These are phyloP conservation scores for Batkoa obscura DNA, from an alignment of 371 early-diverging fungal genomes.

Conservation along the genomic window DNA sequence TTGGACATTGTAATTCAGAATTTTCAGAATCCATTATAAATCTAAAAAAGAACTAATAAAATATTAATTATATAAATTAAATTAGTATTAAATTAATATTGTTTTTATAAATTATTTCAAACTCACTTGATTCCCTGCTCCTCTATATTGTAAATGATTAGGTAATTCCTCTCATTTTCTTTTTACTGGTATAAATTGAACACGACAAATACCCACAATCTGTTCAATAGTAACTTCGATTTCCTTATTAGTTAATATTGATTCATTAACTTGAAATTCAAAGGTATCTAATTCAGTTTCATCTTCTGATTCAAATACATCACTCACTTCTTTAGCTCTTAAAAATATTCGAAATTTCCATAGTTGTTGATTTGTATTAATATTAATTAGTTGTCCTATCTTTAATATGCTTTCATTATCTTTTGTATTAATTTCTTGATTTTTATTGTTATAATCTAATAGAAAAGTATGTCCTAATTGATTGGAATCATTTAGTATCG, in stretches of 20 bases:
- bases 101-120: no score
- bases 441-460: background rate
- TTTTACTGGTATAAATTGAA: no score
- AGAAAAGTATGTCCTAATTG: background rate
- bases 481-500: conserved; percentile 6
- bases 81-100: background rate
- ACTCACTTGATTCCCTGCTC: no score
- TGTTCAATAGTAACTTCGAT: background rate
- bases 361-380: background rate
- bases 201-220: no score
- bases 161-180: no score
- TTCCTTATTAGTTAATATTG: background rate
- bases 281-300: background rate
- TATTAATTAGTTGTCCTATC: background rate
- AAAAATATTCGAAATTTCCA: background rate
- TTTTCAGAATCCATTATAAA: background rate
- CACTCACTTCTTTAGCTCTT: background rate
- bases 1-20: conserved; percentile 1
- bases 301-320: background rate
- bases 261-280: background rate
- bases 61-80: conserved; percentile 4
- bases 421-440: background rate
- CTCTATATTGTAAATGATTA: no score
- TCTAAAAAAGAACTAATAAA: conserved; percentile 4
- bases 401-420: background rate